Evolutionary conservation across 2,329 filamentous ascomycete genomes (phyloP).

Genomic region (Xylariaceae sp.): DNA sequence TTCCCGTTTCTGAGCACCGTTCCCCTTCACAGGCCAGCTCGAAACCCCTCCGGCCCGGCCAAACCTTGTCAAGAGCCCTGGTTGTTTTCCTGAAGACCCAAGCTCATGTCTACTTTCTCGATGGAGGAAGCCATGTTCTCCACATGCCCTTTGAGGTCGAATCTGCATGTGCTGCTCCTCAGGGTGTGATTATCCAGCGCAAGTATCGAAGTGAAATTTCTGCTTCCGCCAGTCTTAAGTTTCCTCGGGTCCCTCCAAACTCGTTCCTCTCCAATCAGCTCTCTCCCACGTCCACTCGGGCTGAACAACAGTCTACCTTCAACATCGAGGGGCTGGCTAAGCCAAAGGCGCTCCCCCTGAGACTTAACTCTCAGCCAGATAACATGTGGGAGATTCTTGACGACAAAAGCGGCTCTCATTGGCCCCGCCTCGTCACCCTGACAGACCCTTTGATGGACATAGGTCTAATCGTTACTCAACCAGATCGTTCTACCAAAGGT

Average conservation of each 20-base stretch:
- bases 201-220: slow-evolving; percentile 56
- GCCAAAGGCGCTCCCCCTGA: slow-evolving; percentile 51
- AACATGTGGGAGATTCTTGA: slow-evolving; percentile 54
- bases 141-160: slow-evolving; percentile 95
- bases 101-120: slow-evolving; percentile 87
- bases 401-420: slow-evolving; percentile 53
- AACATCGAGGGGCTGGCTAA: slow-evolving; percentile 55
- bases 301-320: slow-evolving; percentile 50
- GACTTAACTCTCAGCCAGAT: slow-evolving; percentile 51
- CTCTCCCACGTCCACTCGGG: slow-evolving; percentile 46
- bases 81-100: slow-evolving; percentile 91
- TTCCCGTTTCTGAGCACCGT: slow-evolving; percentile 54
- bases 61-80: slow-evolving; percentile 59
- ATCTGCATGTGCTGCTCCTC: slow-evolving; percentile 73
- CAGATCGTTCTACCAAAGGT: slow-evolving; percentile 39
- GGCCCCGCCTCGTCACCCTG: slow-evolving; percentile 75
- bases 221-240: slow-evolving; percentile 51
- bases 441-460: slow-evolving; percentile 83
- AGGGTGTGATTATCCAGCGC: slow-evolving; percentile 81
- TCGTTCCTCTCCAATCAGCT: slow-evolving; percentile 74
- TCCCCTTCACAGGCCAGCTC: slow-evolving; percentile 11
- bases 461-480: slow-evolving; percentile 68
- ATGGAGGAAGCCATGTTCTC: slow-evolving; percentile 81
- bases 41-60: background rate
- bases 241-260: slow-evolving; percentile 67